Evolutionary conservation across 306 rosid genomes (phyloP).

Genomic region (Corylus heterophylla): DNA sequence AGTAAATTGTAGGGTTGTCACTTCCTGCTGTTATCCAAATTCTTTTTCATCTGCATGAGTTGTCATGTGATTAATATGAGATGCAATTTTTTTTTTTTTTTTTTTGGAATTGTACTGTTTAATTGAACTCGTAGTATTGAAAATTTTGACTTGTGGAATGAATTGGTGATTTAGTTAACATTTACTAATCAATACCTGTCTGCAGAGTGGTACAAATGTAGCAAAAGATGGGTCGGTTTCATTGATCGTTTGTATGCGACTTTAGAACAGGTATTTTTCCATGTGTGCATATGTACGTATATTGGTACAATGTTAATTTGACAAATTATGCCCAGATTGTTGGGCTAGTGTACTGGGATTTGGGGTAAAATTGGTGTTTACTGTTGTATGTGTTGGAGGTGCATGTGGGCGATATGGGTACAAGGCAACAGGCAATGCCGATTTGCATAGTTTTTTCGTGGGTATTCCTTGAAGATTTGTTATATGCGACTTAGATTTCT

Average conservation of each 20-base stretch:
- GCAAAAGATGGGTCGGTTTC: not conserved
- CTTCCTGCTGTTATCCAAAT: not conserved
- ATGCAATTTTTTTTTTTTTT: not conserved
- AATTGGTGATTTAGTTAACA: too few species aligned
- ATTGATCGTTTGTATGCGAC: not conserved
- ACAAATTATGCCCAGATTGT: not conserved
- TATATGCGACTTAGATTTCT: not conserved
- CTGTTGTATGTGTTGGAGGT: not conserved
- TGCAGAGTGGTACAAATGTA: too few species aligned
- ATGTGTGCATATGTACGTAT: not conserved
- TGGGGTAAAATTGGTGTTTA: not conserved
- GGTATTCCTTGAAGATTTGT: not conserved
- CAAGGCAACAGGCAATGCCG: not conserved
- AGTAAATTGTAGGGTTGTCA: not conserved
- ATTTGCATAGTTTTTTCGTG: too few species aligned
- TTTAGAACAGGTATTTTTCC: not conserved
- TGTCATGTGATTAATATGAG: not conserved
- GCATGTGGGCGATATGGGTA: not conserved
- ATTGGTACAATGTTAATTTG: not conserved
- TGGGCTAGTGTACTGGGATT: not conserved
- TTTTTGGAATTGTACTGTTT: not conserved
- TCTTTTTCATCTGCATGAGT: not conserved
- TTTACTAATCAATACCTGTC: too few species aligned
- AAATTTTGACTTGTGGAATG: not conserved
- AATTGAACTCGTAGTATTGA: not conserved